A percentile compares a stretch with the other conserved stretches of the same genome.
These are phyloP conservation scores for Cercophora samala DNA, from an alignment of 495 filamentous ascomycete genomes.

Conservation along the genomic window DNA sequence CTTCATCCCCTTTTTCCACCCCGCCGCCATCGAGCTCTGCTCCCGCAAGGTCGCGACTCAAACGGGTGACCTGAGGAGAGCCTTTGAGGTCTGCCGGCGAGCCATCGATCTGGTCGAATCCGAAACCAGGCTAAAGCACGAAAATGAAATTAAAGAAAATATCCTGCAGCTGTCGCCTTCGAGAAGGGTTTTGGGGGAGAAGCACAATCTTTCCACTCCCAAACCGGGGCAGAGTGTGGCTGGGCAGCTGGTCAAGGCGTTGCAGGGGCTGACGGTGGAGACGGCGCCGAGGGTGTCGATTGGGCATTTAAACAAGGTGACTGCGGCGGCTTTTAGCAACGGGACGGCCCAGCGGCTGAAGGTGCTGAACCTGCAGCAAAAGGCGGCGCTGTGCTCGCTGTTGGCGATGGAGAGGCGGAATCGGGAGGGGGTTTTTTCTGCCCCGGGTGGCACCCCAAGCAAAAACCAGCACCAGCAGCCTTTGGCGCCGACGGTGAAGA, in stretches of 20 bases:
- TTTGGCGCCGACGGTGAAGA: conserved; percentile 68
- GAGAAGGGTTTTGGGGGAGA: conserved; percentile 43
- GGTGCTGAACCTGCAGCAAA: conserved; percentile 90
- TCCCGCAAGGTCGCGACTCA: conserved; percentile 91
- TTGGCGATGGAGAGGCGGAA: conserved; percentile 72
- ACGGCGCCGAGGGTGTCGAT: conserved; percentile 90
- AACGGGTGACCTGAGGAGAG: conserved; percentile 90
- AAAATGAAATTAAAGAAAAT: conserved; percentile 50
- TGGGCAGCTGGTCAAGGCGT: conserved; percentile 40
- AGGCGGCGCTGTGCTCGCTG: conserved; percentile 86
- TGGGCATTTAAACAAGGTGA: conserved; percentile 83
- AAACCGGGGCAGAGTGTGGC: neutral
- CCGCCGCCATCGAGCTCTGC: conserved; percentile 86
- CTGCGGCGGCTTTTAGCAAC: conserved; percentile 80
- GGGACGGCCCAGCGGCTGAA: conserved; percentile 78
- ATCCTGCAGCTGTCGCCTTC: conserved; percentile 47
- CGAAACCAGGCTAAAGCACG: conserved; percentile 68
- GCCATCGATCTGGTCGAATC: conserved; percentile 85
- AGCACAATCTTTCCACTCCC: conserved; percentile 35
- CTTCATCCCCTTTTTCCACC: conserved; percentile 84
- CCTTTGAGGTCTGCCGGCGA: conserved; percentile 87
- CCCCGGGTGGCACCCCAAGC: conserved; percentile 17
- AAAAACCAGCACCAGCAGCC: conserved; percentile 36
- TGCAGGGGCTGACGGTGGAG: conserved; percentile 58
- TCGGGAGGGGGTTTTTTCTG: conserved; percentile 48